Evolutionary conservation across 2,329 filamentous ascomycete species (phyloP).

Genomic region (Aspergillus amoenus): DNA sequence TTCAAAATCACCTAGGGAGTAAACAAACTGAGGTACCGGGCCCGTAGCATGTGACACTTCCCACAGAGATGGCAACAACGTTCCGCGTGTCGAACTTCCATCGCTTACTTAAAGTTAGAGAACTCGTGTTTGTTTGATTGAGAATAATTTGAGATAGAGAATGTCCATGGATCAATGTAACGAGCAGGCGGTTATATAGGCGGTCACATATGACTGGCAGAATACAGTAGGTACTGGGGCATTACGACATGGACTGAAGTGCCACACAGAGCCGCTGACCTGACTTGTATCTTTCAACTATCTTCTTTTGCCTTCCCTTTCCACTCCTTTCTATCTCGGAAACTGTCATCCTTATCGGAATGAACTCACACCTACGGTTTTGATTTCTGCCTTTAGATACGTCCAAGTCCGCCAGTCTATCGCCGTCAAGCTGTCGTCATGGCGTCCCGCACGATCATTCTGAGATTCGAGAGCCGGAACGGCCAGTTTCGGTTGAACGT

Average conservation of each 20-base stretch:
- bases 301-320: not conserved
- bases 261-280: not conserved
- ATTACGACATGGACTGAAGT: constrained; percentile 7
- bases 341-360: not conserved
- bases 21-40: no score
- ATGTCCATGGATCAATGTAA: not conserved
- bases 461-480: constrained; percentile 86
- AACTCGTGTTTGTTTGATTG: no score
- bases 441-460: constrained; percentile 63
- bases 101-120: no score
- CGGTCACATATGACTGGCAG: not conserved
- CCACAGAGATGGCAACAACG: no score
- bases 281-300: not conserved
- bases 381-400: not conserved
- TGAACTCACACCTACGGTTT: not conserved
- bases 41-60: no score
- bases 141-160: not conserved
- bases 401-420: not conserved
- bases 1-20: no score
- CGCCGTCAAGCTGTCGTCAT: constrained; percentile 23
- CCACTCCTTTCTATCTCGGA: not conserved
- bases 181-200: not conserved
- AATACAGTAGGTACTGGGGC: not conserved
- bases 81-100: no score
- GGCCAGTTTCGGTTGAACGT: constrained; percentile 86